Base-by-base conservation (phyloP, 345 rosid species). In the Geranium rotundifolium region DNA sequence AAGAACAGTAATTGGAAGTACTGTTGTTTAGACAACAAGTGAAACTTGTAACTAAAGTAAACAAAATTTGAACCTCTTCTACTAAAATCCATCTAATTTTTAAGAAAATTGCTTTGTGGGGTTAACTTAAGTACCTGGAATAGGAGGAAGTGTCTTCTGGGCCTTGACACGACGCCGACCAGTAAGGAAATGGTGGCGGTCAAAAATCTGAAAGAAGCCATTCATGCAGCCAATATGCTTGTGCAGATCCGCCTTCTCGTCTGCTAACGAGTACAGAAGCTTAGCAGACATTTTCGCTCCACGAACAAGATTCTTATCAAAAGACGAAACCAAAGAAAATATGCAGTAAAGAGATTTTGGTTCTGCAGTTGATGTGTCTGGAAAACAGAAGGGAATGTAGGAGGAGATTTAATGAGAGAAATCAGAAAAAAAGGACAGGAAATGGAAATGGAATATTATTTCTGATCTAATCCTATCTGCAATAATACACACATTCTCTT, bases 181-280 rank as follows among this genome's bases (percentile, higher is more conserved):
- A 2, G 81, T 75, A 12, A 83, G 78, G 73, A 76, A 84, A 79
- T 77, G 89, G 59, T 73, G 81, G 76, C 84, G 82, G 74, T 85
- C 86, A 67, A 91, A 88, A 65, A 88, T 82, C 50, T 89, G 92
- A 65, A 89, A 82, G 65, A 92, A 78, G 50, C 96, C 95, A 74
- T 81, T 78, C 88, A 89, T 89, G 72, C 98, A 92, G 57, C 98
- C 96, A 67, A 89, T 76, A 57, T 89, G 96, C 80, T 84, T 89
- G 56, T 74, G 83, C 73, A 82, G 76, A 75, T 79, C 84, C 68
- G 90, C 79, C 58, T 80, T 84, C 65, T 91, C 95, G 62, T 89
- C 98, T 29, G 95, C 75, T 30, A 84, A 65, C 62, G 81, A 72
- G 75, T 80, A 69, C 27, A 84, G 58, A 63, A 79, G 73, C 73